Conservation (phyloP, 148 eudicot species). For the Rhododendron simsii region DNA sequence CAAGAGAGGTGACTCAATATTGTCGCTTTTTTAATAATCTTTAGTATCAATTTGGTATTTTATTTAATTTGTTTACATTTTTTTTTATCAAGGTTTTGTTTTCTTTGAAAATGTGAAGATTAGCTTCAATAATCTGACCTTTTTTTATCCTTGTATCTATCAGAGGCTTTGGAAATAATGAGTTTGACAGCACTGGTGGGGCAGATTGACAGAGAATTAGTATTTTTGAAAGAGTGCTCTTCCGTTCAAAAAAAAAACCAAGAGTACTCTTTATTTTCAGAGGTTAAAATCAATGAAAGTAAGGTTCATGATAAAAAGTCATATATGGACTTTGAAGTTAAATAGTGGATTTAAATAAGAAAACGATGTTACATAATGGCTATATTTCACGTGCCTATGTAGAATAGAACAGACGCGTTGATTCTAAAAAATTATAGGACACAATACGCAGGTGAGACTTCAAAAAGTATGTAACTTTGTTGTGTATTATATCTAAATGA, state of each 20-base stretch:
- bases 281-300: not conserved
- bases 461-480: too few species aligned
- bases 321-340: not conserved
- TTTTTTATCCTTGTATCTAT: conserved; percentile 15
- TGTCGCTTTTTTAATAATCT: conserved; percentile 1
- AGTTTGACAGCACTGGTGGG: conserved; percentile 13
- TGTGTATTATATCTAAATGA: not conserved
- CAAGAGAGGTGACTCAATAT: conserved; percentile 15
- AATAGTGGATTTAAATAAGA: not conserved
- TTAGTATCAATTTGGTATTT: not conserved
- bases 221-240: not conserved
- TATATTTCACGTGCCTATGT: not conserved
- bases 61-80: not conserved
- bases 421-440: not conserved
- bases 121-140: conserved; percentile 18
- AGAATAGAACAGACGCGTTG: not conserved
- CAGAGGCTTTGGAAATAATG: conserved; percentile 29
- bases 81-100: not conserved
- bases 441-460: not conserved
- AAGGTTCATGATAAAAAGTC: not conserved
- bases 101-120: not conserved
- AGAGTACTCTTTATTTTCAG: not conserved
- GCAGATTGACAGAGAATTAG: conserved; percentile 7
- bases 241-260: too few species aligned
- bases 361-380: not conserved